phyloP scores from a whole-genome alignment of 2,329 filamentous ascomycete species.

The Helotiales sp. region DNA sequence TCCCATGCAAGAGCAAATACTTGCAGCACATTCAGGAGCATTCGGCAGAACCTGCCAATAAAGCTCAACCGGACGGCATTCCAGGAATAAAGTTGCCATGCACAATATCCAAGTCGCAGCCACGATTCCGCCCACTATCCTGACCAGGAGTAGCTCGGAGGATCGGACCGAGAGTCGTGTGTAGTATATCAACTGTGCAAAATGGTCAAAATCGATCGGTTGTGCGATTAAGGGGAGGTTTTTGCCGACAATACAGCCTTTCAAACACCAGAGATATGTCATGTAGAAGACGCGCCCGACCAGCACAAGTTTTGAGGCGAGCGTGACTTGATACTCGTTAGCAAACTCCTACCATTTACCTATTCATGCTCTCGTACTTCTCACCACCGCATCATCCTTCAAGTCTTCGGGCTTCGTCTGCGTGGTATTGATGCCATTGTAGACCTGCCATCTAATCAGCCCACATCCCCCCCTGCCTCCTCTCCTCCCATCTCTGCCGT shows the following conservation, averaged over 20 bases:
- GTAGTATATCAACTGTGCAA: conserved; percentile 32
- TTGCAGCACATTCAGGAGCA: conserved; percentile 30
- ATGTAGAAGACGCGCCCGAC: conserved; percentile 29
- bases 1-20: not conserved
- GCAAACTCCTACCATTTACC: conserved; percentile 2
- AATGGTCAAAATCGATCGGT: not conserved
- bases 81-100: conserved; percentile 28
- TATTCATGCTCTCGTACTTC: conserved; percentile 1
- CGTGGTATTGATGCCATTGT: conserved; percentile 27
- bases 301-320: conserved; percentile 31
- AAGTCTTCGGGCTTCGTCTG: conserved; percentile 14
- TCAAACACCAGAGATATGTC: conserved; percentile 36
- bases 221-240: not conserved
- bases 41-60: conserved; percentile 32
- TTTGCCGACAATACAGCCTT: conserved; percentile 35
- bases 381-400: conserved; percentile 2
- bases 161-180: conserved; percentile 26
- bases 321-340: conserved; percentile 20
- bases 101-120: conserved; percentile 28
- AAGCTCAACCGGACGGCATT: conserved; percentile 28
- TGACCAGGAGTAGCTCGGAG: conserved; percentile 23
- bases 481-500: not conserved
- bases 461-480: not conserved
- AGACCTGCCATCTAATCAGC: conserved; percentile 17
- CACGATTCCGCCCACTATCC: conserved; percentile 19